Conservation (phyloP, 306 rosid species). For the Lotus japonicus region DNA sequence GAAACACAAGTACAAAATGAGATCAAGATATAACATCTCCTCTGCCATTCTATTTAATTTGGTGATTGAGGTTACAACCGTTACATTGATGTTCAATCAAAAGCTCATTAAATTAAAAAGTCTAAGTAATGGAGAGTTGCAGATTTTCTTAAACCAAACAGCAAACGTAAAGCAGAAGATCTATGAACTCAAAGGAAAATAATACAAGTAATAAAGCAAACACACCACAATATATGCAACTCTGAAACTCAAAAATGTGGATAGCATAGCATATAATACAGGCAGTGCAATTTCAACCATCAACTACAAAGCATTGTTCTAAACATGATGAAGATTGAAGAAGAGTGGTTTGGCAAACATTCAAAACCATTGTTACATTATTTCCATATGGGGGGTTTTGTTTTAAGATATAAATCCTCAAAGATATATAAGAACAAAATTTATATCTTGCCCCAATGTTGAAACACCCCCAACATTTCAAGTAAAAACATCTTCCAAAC, state of each 20-base stretch:
- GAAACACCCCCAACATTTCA: background rate
- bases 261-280: background rate
- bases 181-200: background rate
- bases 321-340: background rate
- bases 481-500: too few species aligned
- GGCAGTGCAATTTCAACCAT: background rate
- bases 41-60: conserved; percentile 8
- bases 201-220: conserved; percentile 15
- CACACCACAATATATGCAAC: conserved; percentile 2
- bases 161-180: too few species aligned
- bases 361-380: too few species aligned
- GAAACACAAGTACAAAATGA: background rate
- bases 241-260: background rate
- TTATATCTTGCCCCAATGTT: too few species aligned
- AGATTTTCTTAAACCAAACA: too few species aligned
- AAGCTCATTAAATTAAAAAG: background rate
- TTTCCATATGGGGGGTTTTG: too few species aligned
- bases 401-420: too few species aligned
- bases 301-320: background rate
- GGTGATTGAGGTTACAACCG: background rate
- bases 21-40: background rate
- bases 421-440: too few species aligned
- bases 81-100: background rate
- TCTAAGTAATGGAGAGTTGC: too few species aligned
- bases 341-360: too few species aligned